Conservation (phyloP, 805 yeast species). For the Dipodascus albidus region DNA sequence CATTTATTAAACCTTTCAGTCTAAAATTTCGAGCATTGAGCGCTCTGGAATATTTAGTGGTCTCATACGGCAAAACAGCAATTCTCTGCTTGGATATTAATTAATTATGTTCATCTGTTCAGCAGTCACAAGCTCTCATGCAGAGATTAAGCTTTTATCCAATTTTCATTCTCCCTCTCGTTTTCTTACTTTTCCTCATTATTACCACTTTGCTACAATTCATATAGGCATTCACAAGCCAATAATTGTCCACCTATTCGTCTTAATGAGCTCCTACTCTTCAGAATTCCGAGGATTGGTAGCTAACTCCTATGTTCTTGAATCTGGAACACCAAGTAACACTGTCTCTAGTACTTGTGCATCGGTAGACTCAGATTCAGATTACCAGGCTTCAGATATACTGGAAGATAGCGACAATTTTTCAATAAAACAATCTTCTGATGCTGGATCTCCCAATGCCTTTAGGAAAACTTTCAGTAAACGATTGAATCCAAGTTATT, state of each 20-base stretch:
- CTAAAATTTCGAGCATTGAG: too few species aligned
- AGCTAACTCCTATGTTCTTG: background rate
- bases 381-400: slow-evolving; percentile 14
- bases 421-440: background rate
- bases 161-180: background rate
- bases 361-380: slow-evolving; percentile 19
- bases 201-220: background rate
- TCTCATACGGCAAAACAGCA: too few species aligned
- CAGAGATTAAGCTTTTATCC: background rate
- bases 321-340: background rate
- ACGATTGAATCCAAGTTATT: background rate
- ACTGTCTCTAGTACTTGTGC: slow-evolving; percentile 15
- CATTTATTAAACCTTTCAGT: too few species aligned
- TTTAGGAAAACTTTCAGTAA: background rate
- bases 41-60: too few species aligned
- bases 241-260: background rate
- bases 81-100: too few species aligned
- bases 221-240: too few species aligned
- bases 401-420: background rate
- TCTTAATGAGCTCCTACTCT: background rate
- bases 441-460: background rate
- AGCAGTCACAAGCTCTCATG: background rate
- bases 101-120: too few species aligned
- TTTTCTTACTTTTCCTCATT: background rate
- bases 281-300: background rate